Evolutionary conservation across 2,329 filamentous ascomycete genomes (phyloP).

Genomic region (Hymenoscyphus repandus): DNA sequence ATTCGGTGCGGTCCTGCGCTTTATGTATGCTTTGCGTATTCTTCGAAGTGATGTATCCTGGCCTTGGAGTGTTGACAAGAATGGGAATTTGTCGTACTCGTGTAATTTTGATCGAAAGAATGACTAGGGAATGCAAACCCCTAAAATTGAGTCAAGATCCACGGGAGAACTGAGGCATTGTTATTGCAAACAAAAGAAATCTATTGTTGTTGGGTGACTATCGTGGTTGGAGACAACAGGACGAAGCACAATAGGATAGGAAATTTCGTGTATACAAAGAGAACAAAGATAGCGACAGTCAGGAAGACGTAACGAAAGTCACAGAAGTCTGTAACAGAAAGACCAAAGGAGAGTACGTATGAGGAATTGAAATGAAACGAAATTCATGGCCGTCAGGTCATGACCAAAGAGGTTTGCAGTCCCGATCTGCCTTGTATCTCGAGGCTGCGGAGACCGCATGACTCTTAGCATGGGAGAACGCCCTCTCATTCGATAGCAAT

Average conservation of each 20-base stretch:
- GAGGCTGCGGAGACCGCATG: slow-evolving; percentile 8
- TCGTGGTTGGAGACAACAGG: slow-evolving; percentile 9
- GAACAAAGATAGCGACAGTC: slow-evolving; percentile 12
- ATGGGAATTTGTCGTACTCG: neutral
- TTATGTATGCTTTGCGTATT: neutral
- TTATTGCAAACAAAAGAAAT: slow-evolving; percentile 9
- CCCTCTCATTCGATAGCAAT: slow-evolving; percentile 27
- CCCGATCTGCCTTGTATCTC: slow-evolving; percentile 4
- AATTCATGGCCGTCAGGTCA: slow-evolving; percentile 18
- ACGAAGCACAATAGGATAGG: slow-evolving; percentile 9
- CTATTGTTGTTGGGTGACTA: slow-evolving; percentile 3
- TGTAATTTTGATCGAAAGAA: slow-evolving; percentile 7
- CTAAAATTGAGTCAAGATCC: neutral
- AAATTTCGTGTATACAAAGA: neutral
- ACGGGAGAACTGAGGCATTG: slow-evolving; percentile 4
- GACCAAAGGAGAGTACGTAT: slow-evolving; percentile 12
- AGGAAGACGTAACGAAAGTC: slow-evolving; percentile 4
- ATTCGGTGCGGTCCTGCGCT: neutral
- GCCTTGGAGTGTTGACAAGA: neutral
- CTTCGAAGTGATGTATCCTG: neutral
- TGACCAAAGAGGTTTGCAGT: slow-evolving; percentile 12
- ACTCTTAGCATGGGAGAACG: slow-evolving; percentile 17
- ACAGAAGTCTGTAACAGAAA: slow-evolving; percentile 12
- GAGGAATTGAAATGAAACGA: slow-evolving; percentile 22
- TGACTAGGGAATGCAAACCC: slow-evolving; percentile 1